phyloP scores from a whole-genome alignment of 352 stramenopile species.

The Phytophthora fragariae region DNA sequence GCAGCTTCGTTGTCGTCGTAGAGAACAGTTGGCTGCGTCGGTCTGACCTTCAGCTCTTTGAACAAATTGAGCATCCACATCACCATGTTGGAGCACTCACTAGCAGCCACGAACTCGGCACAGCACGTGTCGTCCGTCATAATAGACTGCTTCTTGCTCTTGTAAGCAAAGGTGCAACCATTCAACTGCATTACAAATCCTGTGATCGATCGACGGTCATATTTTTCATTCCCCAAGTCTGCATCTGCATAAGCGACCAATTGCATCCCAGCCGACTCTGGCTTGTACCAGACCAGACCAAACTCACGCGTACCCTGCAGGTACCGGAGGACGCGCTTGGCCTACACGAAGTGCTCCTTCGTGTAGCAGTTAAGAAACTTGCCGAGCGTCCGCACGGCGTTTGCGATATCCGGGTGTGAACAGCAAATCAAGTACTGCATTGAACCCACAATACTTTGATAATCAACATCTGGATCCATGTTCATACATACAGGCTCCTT shows the following conservation, averaged over 20 bases:
- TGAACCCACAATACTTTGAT: conserved; percentile 13
- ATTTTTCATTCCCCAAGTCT: conserved; percentile 20
- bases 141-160: conserved; percentile 5
- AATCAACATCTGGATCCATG: conserved; percentile 11
- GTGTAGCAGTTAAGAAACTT: conserved; percentile 20
- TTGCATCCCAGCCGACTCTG: neutral
- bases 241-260: conserved; percentile 10
- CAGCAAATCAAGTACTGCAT: conserved; percentile 16
- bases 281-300: conserved; percentile 10
- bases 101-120: conserved; percentile 15
- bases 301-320: conserved; percentile 13
- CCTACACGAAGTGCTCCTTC: conserved; percentile 10
- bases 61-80: conserved; percentile 23
- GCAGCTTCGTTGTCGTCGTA: too few relatives aligned
- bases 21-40: neutral
- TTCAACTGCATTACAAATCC: conserved; percentile 22
- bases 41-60: conserved; percentile 2
- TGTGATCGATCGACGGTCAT: conserved; percentile 18
- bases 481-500: conserved; percentile 1
- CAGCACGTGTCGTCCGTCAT: conserved; percentile 18
- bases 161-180: conserved; percentile 16
- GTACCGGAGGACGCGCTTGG: conserved; percentile 20
- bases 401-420: conserved; percentile 15
- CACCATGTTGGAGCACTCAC: conserved; percentile 15
- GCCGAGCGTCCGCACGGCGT: conserved; percentile 9